Conservation (phyloP, 192 early-diverging fungal species). For the Linnemannia hyalina region DNA sequence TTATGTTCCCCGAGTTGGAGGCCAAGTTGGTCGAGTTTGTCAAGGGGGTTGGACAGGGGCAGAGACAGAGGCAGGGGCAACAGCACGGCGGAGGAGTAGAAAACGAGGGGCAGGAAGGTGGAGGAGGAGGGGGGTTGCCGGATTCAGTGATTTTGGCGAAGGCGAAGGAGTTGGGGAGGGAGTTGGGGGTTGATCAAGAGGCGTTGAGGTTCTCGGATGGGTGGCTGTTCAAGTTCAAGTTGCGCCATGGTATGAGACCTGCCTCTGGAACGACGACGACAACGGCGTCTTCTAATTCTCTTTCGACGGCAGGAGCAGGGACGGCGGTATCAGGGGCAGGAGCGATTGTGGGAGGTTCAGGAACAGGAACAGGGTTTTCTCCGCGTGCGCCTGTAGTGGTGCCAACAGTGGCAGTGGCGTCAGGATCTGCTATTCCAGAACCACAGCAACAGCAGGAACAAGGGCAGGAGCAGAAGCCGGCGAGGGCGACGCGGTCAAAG, state of each 20-base stretch:
- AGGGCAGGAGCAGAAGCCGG: neutral
- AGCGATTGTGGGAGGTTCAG: neutral
- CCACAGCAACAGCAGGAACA: neutral
- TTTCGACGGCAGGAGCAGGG: neutral
- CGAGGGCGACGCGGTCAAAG: neutral
- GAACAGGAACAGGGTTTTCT: neutral
- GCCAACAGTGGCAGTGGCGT: neutral
- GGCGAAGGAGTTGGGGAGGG: conserved; percentile 33
- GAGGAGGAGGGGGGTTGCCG: conserved; percentile 19
- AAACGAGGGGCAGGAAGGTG: too few species aligned
- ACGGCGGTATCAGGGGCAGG: neutral
- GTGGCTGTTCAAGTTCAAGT: conserved; percentile 60
- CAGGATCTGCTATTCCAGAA: neutral
- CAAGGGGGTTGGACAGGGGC: neutral
- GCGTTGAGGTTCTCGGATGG: conserved; percentile 49
- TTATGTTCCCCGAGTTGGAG: conserved; percentile 54
- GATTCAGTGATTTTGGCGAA: conserved; percentile 35
- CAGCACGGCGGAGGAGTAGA: too few species aligned
- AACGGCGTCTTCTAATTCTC: neutral
- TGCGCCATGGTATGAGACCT: conserved; percentile 38
- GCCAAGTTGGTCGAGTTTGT: conserved; percentile 42
- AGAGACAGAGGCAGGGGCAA: too few species aligned
- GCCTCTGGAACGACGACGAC: neutral
- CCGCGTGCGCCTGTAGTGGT: neutral
- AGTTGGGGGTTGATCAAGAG: conserved; percentile 21